A percentile compares a stretch with the other conserved stretches of the same genome.
These are phyloP conservation scores for Coprinellus micaceus DNA, from an alignment of 768 basidiomycete species.

Conservation along the genomic window DNA sequence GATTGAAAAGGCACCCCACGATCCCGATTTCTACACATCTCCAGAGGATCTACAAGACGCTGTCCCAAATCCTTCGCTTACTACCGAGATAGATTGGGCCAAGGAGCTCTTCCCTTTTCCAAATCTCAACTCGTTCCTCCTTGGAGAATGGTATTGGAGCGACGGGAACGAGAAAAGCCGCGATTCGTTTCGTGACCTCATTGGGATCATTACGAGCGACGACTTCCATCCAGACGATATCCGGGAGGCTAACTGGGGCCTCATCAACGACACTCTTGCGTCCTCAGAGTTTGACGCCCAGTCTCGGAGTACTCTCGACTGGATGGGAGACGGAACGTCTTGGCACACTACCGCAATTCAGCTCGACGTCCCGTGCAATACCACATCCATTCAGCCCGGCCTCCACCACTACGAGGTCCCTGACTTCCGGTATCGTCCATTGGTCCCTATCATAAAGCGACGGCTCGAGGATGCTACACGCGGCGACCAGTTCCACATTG, in stretches of 20 bases:
- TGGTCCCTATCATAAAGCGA: neutral
- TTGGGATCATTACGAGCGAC: neutral
- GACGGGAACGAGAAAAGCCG: neutral
- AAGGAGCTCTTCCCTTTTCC: conserved; percentile 10
- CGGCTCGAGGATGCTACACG: neutral
- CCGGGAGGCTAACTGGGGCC: neutral
- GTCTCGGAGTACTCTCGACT: too few species aligned
- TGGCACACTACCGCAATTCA: neutral
- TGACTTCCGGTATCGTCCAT: neutral
- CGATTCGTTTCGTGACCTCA: neutral
- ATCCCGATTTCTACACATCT: too few species aligned
- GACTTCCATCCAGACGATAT: neutral
- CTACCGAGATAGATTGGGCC: too few species aligned
- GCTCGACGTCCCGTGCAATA: conserved; percentile 1
- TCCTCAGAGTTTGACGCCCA: neutral
- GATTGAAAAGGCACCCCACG: too few species aligned
- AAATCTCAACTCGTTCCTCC: conserved; percentile 16
- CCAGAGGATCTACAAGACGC: too few species aligned
- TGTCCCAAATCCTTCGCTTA: too few species aligned
- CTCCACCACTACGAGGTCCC: neutral
- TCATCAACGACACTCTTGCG: neutral
- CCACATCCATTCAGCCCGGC: neutral
- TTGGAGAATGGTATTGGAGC: conserved; percentile 11
- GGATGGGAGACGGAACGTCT: neutral
- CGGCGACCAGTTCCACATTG: conserved; percentile 13